Conservation (phyloP, 2,329 filamentous ascomycete species). For the Bipolaris bicolor region DNA sequence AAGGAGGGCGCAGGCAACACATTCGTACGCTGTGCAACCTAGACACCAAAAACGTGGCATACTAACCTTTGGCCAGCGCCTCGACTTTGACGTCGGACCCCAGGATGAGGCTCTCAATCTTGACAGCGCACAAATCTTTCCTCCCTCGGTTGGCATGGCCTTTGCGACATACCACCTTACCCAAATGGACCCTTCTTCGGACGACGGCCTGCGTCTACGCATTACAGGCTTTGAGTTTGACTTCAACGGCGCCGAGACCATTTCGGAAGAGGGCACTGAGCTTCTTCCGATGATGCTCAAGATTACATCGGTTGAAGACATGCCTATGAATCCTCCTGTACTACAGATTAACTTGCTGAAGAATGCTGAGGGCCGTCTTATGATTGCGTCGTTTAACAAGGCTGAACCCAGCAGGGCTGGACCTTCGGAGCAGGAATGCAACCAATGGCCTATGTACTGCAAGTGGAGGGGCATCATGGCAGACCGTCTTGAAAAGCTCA, state of each 20-base stretch:
- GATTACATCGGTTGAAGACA: constrained; percentile 44
- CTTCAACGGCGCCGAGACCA: constrained; percentile 44
- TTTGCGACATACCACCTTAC: constrained; percentile 42
- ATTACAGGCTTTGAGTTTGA: constrained; percentile 47
- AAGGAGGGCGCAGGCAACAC: constrained; percentile 40
- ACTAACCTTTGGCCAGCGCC: constrained; percentile 37
- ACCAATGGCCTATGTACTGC: constrained; percentile 50
- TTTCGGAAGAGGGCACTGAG: constrained; percentile 45
- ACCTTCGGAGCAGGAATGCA: constrained; percentile 40
- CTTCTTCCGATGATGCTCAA: constrained; percentile 49
- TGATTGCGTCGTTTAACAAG: constrained; percentile 47
- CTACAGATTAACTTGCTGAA: constrained; percentile 49
- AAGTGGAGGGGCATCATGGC: constrained; percentile 50
- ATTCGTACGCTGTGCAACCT: constrained; percentile 36
- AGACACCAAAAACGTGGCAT: constrained; percentile 6
- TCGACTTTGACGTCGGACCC: constrained; percentile 47
- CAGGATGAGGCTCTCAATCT: constrained; percentile 42
- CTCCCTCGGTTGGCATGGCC: constrained; percentile 41
- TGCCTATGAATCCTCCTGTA: constrained; percentile 38
- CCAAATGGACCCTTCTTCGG: constrained; percentile 39
- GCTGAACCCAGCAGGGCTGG: constrained; percentile 27
- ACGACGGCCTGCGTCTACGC: constrained; percentile 37
- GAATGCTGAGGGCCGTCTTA: constrained; percentile 44
- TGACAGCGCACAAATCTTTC: constrained; percentile 48
- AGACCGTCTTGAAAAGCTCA: constrained; percentile 45